Base-by-base conservation (phyloP, 73 alveolate species). In the Paramecium caudatum region DNA sequence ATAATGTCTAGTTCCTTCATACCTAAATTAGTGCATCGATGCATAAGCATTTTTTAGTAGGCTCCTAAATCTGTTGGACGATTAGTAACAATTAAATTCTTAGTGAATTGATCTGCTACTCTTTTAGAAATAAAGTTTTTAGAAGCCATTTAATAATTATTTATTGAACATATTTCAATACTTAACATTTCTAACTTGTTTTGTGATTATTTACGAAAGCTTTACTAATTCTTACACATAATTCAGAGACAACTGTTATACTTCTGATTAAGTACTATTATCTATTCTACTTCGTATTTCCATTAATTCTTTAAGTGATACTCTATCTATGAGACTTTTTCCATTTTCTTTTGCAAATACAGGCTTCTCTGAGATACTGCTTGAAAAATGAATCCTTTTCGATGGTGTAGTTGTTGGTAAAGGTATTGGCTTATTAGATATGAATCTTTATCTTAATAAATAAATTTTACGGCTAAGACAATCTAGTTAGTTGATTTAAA, bases 131-230 rank as follows among this genome's bases (percentile, higher is more conserved):
- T 74, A 74, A 74, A 74, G 32, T 63, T 63, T 70, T 37, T 70
- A 37, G 61, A 39, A 7, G 87, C 87, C 87, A 70, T 70, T 55
- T 55, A n/a, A n/a, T n/a, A n/a, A n/a, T n/a, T n/a, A n/a, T n/a
- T n/a, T n/a, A n/a, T n/a, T n/a, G n/a, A n/a, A n/a, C n/a, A 1
- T 23, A 7, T 55, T 27, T 74, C 88, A 74, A 74, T 41, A 41
- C 32, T 74, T 74, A 8, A 37, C 45, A 19, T 74, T 74, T 39
- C 21, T 74, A 8, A 74, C 68, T 45, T 74, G 47, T 47, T 43
- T 74, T 39, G 88, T 74, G 4, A 74, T 74, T 17, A 74, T 39
- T 74, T 74, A 74, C 17, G 88, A 30, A 39, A 74, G 19, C 5
- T 74, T 74, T 33, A 69, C 86, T 69, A 69, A 39, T 19, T 69